phyloP scores from a whole-genome alignment of 805 yeast genomes.

The Teunomyces kruisii region DNA sequence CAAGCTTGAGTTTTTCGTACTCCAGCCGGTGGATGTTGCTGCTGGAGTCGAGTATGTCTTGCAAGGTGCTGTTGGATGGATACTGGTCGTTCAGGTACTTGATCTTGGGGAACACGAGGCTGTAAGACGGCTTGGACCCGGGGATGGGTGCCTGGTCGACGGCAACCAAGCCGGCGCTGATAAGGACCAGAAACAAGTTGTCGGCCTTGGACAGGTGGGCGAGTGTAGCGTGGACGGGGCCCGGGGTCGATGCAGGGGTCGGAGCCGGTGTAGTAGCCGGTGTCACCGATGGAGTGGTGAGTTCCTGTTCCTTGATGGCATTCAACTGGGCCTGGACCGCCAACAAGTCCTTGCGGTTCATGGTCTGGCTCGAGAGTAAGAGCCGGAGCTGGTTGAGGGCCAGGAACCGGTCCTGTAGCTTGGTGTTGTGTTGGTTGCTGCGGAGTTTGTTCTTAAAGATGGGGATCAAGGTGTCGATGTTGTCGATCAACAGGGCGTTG shows the following conservation, averaged over 20 bases:
- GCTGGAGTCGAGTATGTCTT: conserved; percentile 22
- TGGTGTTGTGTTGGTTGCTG: conserved; percentile 33
- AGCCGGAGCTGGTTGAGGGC: conserved; percentile 45
- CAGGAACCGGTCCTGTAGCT: conserved; percentile 43
- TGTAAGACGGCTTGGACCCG: conserved; percentile 35
- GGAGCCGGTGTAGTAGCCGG: conserved; percentile 14
- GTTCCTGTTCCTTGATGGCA: conserved; percentile 35
- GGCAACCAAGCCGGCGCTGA: conserved; percentile 38
- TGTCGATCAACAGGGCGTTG: conserved; percentile 27
- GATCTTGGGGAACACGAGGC: conserved; percentile 29
- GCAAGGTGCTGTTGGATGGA: conserved; percentile 20
- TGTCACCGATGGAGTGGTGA: conserved; percentile 10
- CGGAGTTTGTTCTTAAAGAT: conserved; percentile 41
- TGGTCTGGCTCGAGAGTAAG: conserved; percentile 37
- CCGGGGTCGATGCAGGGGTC: conserved; percentile 9
- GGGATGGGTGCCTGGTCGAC: conserved; percentile 42
- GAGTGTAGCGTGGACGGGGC: conserved; percentile 3
- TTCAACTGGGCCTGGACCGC: conserved; percentile 40
- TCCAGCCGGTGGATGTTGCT: conserved; percentile 24
- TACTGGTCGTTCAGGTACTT: conserved; percentile 22
- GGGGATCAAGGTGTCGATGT: conserved; percentile 39
- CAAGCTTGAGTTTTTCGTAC: conserved; percentile 33
- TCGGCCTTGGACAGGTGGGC: conserved; percentile 16
- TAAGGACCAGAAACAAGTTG: conserved; percentile 32
- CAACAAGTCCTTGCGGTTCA: conserved; percentile 34